Evolutionary conservation across 371 early-diverging fungal genomes (phyloP).

Genomic region (Basidiobolus meristosporus): DNA sequence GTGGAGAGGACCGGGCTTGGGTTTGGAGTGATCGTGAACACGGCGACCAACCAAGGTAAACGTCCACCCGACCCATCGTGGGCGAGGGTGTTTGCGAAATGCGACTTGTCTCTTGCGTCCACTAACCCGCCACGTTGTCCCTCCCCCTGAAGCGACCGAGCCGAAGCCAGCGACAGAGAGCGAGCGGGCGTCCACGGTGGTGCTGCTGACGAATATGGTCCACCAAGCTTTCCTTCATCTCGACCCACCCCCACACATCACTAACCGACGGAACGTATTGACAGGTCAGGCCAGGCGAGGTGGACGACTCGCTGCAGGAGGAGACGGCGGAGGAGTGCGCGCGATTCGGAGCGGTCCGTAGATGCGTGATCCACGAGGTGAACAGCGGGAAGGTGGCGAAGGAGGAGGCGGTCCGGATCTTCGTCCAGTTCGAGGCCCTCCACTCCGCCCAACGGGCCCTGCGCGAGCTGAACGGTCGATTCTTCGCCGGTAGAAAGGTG

Average conservation of each 20-base stretch:
- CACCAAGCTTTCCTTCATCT: no score
- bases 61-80: no score
- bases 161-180: no score
- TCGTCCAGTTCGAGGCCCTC: slow-evolving; percentile 31
- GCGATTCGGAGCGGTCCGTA: slow-evolving; percentile 47
- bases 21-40: slow-evolving; percentile 11
- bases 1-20: slow-evolving; percentile 13
- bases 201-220: no score
- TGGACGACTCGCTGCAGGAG: slow-evolving; percentile 46
- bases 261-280: no score
- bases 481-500: slow-evolving; percentile 53
- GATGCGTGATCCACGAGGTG: slow-evolving; percentile 47
- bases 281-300: slow-evolving; percentile 47
- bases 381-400: slow-evolving; percentile 22
- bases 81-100: no score
- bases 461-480: slow-evolving; percentile 43
- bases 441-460: slow-evolving; percentile 32
- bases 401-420: slow-evolving; percentile 47
- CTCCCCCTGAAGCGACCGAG: no score
- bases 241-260: no score
- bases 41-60: background rate
- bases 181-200: no score
- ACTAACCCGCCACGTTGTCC: no score
- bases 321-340: slow-evolving; percentile 61
- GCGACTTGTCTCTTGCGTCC: no score